Percentiles rank a stretch among this genome's conserved stretches.
Evolutionary conservation across 495 filamentous ascomycete genomes (phyloP).

Genomic region (Aspergillus indologenus): DNA sequence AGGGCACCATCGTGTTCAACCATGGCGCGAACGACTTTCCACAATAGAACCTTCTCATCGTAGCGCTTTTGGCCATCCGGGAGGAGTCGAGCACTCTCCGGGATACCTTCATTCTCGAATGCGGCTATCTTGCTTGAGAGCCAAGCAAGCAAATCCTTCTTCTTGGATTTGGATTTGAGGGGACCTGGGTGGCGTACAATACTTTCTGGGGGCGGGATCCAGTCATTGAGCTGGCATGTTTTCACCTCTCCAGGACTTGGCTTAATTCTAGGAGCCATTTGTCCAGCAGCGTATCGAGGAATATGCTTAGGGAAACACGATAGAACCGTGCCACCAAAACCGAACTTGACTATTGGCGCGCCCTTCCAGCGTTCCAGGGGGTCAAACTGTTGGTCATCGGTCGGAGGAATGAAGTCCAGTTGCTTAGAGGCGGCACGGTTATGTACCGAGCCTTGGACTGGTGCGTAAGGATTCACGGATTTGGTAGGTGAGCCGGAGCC

Average conservation of each 20-base stretch:
- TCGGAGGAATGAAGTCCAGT: conserved; percentile 60
- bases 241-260: conserved; percentile 83
- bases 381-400: conserved; percentile 77
- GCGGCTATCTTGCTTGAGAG: conserved; percentile 67
- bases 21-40: conserved; percentile 78
- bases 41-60: conserved; percentile 81
- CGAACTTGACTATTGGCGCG: conserved; percentile 80
- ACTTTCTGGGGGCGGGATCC: conserved; percentile 63
- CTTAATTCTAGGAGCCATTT: conserved; percentile 70
- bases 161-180: conserved; percentile 82
- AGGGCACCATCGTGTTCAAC: conserved; percentile 83
- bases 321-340: conserved; percentile 76
- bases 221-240: conserved; percentile 63
- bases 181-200: conserved; percentile 86
- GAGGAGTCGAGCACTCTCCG: conserved; percentile 45
- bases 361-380: conserved; percentile 86
- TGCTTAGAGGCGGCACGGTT: conserved; percentile 41
- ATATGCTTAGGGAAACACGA: conserved; percentile 87
- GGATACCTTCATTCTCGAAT: conserved; percentile 61
- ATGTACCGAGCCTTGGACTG: conserved; percentile 25
- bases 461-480: conserved; percentile 35
- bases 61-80: conserved; percentile 60
- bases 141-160: conserved; percentile 89
- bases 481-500: conserved; percentile 49
- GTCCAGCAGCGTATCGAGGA: conserved; percentile 76